Evolutionary conservation across 2,329 filamentous ascomycete genomes (phyloP).

Genomic region (Xylariaceae sp.): DNA sequence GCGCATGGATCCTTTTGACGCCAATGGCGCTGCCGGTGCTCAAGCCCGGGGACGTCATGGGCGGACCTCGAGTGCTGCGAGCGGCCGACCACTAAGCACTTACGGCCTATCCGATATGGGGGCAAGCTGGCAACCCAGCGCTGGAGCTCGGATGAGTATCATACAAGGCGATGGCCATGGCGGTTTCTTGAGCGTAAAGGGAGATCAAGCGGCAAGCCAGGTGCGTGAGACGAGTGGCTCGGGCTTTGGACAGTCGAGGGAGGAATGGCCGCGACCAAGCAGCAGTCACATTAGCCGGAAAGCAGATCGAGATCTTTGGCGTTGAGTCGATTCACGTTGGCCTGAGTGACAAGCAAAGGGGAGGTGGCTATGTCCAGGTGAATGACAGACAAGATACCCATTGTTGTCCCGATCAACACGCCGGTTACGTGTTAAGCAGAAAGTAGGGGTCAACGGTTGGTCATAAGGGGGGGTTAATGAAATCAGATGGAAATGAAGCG

Average conservation of each 20-base stretch:
- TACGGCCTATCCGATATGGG: conserved; percentile 53
- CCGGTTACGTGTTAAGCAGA: background rate
- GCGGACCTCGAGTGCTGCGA: conserved; percentile 26
- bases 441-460: background rate
- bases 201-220: conserved; percentile 19
- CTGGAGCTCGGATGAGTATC: conserved; percentile 49
- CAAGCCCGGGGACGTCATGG: conserved; percentile 27
- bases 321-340: conserved; percentile 26
- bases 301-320: conserved; percentile 41
- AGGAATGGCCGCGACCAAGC: conserved; percentile 40
- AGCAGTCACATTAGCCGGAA: conserved; percentile 41
- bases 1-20: conserved; percentile 38
- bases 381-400: background rate
- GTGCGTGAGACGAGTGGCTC: conserved; percentile 23
- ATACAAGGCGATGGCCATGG: conserved; percentile 46
- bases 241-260: conserved; percentile 19
- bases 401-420: background rate
- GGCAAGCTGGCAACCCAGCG: conserved; percentile 46
- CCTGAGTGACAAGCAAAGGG: background rate
- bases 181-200: conserved; percentile 50
- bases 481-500: conserved; percentile 3
- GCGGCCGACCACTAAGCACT: conserved; percentile 46
- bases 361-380: background rate
- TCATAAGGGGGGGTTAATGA: background rate
- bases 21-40: conserved; percentile 17